Evolutionary conservation across 2,329 filamentous ascomycete species (phyloP).

Genomic region (Bipolaris victoriae): DNA sequence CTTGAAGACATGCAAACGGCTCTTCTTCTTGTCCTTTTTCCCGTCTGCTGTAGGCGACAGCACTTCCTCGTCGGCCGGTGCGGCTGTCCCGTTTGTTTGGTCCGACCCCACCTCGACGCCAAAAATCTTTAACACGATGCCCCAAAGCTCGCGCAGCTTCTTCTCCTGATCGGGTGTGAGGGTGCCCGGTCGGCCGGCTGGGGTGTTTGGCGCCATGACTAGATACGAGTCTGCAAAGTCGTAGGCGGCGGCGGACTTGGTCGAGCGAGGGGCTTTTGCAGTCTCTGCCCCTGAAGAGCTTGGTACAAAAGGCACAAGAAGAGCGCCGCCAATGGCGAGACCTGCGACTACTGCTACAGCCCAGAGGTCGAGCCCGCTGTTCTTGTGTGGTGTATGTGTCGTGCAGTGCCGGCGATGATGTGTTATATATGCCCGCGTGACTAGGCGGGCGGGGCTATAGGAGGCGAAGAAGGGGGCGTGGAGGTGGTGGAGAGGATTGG

Average conservation of each 20-base stretch:
- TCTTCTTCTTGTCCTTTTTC: slow-evolving; percentile 74
- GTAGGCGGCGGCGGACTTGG: slow-evolving; percentile 28
- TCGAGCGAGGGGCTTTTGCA: slow-evolving; percentile 13
- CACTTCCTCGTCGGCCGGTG: slow-evolving; percentile 23
- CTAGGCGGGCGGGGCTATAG: slow-evolving; percentile 14
- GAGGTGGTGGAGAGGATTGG: slow-evolving; percentile 18
- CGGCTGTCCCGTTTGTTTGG: slow-evolving; percentile 21
- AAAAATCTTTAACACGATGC: slow-evolving; percentile 74
- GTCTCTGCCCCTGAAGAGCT: slow-evolving; percentile 14
- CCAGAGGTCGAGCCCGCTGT: slow-evolving; percentile 37
- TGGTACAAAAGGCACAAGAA: slow-evolving; percentile 34
- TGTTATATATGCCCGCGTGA: slow-evolving; percentile 19
- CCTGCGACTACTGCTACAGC: slow-evolving; percentile 37
- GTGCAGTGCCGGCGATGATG: slow-evolving; percentile 9
- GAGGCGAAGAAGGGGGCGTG: slow-evolving; percentile 19
- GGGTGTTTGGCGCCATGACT: slow-evolving; percentile 52
- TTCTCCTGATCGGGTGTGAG: slow-evolving; percentile 87
- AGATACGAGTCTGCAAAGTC: slow-evolving; percentile 40
- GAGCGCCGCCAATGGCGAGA: slow-evolving; percentile 42
- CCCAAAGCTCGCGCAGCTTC: slow-evolving; percentile 89
- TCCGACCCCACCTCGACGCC: slow-evolving; percentile 55
- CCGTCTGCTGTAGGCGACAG: slow-evolving; percentile 25
- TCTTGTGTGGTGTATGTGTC: slow-evolving; percentile 16
- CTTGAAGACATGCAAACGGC: slow-evolving; percentile 72
- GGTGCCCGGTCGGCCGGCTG: slow-evolving; percentile 79